Base-by-base conservation (phyloP, 1,284 basidiomycete species). In the Abortiporus biennis region DNA sequence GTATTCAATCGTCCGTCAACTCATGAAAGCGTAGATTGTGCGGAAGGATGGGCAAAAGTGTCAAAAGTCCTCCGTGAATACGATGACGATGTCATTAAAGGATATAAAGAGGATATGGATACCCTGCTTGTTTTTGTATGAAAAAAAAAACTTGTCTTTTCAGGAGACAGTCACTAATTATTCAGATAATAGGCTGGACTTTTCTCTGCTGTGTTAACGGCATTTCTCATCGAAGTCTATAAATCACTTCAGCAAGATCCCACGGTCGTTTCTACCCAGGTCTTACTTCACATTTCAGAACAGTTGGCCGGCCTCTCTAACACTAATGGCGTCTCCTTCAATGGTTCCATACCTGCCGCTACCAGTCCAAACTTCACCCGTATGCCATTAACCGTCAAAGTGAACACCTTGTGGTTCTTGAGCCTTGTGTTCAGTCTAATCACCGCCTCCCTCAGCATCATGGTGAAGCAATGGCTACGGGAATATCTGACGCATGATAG, bases 121-220 rank as follows among this genome's bases (percentile, higher is more conserved):
- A n/a, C 44, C 6, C 22, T 45, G 6, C 39, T 45, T 4, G 44
- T 45, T 4, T 45, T 45, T 17, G 44, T 45, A 20, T 30, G 44
- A 36, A 8, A 9, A 29, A 23, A 19, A n/a, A n/a, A n/a, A n/a
- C n/a, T n/a, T n/a, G n/a, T n/a, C n/a, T n/a, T n/a, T n/a, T n/a
- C n/a, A n/a, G n/a, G n/a, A n/a, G n/a, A n/a, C n/a, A n/a, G n/a
- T n/a, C n/a, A n/a, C n/a, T n/a, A n/a, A n/a, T n/a, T n/a, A n/a
- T n/a, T n/a, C n/a, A n/a, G n/a, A n/a, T n/a, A n/a, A 27, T 24
- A 57, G 55, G 55, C 55, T 1, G 55, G 51, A 32, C 36, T 55
- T 5, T 57, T 54, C 41, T 57, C 55, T 3, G 55, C 54, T 1
- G 52, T 54, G 2, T 32, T 55, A 6, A 57, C 54, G n/a, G n/a